Evolutionary conservation across 768 basidiomycete species (phyloP), one percentile per base, ranked within the genome.

Genomic region (Lactifluus hygrophoroides): DNA sequence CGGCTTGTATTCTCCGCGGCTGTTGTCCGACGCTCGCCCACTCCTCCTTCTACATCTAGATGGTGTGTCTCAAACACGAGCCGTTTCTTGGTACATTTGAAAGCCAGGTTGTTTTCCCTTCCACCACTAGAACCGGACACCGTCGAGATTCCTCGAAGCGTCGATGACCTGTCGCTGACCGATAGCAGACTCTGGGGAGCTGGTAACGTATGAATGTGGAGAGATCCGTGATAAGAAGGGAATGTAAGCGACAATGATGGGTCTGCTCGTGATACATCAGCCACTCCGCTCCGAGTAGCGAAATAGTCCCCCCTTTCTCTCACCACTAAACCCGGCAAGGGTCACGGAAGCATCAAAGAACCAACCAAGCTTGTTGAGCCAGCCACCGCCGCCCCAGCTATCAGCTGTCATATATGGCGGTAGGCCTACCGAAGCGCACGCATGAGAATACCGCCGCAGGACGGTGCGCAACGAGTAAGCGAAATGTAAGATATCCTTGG

Each of bases 71-170:
- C 95, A 65, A 98, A 82, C 21, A 94, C 74, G 56, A 97, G 77
- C 50, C 92, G 76, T 68, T 89, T 92, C 65, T 94, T 77, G 66
- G 86, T 96, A 67, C 90, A 88, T 69, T 86, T 89, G 79, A 98
- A 99, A 13, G 88, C 93, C 8, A 99, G 78, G 66, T 98, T 97
- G 72, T 98, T 98, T 70, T 97, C 94, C 8, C 94, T 89, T n/a
- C 83, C 83, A 7, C 79, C 78, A 13, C 73, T 74, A 3, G 74
- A 73, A 35, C 69, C 72, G 17, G 77, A 73, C 23, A 81, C 77
- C 2, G 80, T 78, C 44, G 80, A 80, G 48, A 95, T 74, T 13
- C 92, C 94, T 11, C 95, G 85, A 45, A 99, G 77, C 5, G 81
- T 77, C 5, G 94, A 98, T 61, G 84, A 84, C 64, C 81, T 86